Evolutionary conservation across 2,329 filamentous ascomycete genomes (phyloP), one percentile per base, ranked within the genome.

Genomic region (Pseudocercospora fuligena): DNA sequence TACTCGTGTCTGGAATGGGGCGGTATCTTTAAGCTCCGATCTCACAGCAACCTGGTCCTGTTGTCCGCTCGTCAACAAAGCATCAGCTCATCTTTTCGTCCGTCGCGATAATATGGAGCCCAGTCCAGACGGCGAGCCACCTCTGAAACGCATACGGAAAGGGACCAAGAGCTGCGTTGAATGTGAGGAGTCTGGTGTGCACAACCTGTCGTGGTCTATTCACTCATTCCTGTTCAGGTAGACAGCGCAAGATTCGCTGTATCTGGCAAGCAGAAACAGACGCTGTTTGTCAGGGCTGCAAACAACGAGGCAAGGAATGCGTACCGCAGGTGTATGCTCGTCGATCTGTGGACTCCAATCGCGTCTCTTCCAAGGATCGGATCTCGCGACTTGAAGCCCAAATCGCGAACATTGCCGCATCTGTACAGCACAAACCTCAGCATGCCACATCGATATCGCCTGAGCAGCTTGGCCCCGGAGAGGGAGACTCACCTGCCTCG

Each of bases 191-290:
- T 9, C 4, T 23, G 47, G 47, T 21, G 47, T 43, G 40, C 40
- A 43, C 9, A 14, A n/a, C 16, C 16, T 43, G 40, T 29, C n/a
- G 19, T 58, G 6, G 6, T 53, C 29, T 56, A 40, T 27, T 21
- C 14, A 49, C 36, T 27, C 36, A 53, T 40, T n/a, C 6, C 51
- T 60, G 33, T 59, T 14, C 68, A 76, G 73, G 73, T 66, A 67
- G 75, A 61, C 73, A 75, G 31, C 74, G 76, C 19, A 77, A 78
- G 67, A 72, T 75, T 16, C 70, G 71, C 9, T 78, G 76, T 63
- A 72, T 75, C 40, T 76, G 74, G 70, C 65, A 61, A 4, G 57
- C 68, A 33, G 72, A 54, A 8, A n/a, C 31, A 3, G 69, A 69
- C 40, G 40, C 68, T 25, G 64, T 72, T 59, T 73, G 73, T 51